Evolutionary conservation across 345 rosid species (phyloP), one percentile per base, ranked within the genome.

Genomic region (Eucalyptus cladocalyx): DNA sequence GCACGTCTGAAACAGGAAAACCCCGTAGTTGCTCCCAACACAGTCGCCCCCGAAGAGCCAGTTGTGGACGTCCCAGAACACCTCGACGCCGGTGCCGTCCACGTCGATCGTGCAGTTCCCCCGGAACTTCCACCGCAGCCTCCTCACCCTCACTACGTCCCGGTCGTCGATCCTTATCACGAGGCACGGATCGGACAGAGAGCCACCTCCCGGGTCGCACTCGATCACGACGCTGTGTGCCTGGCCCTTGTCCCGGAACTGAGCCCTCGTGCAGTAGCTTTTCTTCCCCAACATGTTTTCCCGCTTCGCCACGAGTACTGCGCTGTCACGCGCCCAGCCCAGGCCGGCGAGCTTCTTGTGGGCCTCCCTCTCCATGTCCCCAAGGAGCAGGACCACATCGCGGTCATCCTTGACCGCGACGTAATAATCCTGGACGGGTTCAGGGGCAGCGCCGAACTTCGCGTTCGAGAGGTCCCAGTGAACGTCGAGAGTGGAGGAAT

Each of bases 121-220:
- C 17, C 99, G 93, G 92, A 97, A 97, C 93, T 97, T 97, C 99
- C 99, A 97, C 91, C 92, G 94, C 80, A 97, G 94, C 90, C 97
- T 91, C 93, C 95, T 96, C 87, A 97, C 94, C 92, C 95, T 97
- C 96, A 97, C 91, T 89, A 94, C 95, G 3, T 91, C 92, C 96
- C 95, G 95, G 40, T 95, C 92, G 87, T 97, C 98, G 83, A 97
- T 93, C 67, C 98, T 95, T 92, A 97, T 93, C 90, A 94, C 91
- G 58, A 97, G 97, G 89, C 96, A 93, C 67, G 96, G 99, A 51
- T 97, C 99, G 16, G 45, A 43, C 28, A 11, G 83, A 80, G 91
- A 92, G 34, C 93, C 87, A 90, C 92, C 94, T 1, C 93, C 40
- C 4, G 96, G 94, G 90, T 96, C 99, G 88, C 99, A 97, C 89